Percentiles rank a stretch among this genome's conserved stretches.
phyloP scores from a whole-genome alignment of 331 rosid genomes.

The Cydonia oblonga region DNA sequence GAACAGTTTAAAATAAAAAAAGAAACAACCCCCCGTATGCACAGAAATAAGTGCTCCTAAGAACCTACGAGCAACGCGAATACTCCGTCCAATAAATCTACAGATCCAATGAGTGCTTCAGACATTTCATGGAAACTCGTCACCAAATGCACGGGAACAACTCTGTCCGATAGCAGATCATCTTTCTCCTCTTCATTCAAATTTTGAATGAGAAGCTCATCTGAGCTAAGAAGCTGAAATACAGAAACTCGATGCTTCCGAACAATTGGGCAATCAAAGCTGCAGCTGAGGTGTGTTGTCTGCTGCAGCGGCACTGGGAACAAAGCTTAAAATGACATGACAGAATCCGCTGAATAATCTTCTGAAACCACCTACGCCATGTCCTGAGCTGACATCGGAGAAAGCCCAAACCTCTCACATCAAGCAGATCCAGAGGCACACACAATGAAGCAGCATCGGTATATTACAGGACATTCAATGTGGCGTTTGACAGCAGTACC shows the following conservation, averaged over 20 bases:
- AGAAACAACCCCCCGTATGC: conserved; percentile 1
- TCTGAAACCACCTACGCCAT: conserved; percentile 10
- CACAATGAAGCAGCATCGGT: neutral
- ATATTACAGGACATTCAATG: neutral
- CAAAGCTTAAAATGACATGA: neutral
- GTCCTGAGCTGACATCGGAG: conserved; percentile 8
- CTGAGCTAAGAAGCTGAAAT: neutral
- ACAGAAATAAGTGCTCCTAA: neutral
- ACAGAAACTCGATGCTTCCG: neutral
- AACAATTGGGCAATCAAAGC: neutral
- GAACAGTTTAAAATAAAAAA: neutral
- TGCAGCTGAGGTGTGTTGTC: neutral
- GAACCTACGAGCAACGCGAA: conserved; percentile 5
- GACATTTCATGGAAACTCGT: neutral
- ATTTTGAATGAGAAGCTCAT: neutral
- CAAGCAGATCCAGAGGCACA: conserved; percentile 9
- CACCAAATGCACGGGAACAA: neutral
- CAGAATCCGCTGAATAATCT: conserved; percentile 1
- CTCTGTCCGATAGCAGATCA: neutral
- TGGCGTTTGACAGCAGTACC: neutral
- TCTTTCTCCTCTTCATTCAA: neutral
- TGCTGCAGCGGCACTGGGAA: neutral
- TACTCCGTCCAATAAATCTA: conserved; percentile 15
- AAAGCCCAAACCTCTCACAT: neutral
- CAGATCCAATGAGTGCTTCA: conserved; percentile 1